A percentile compares a stretch with the other conserved stretches of the same genome.
Evolutionary conservation across 495 filamentous ascomycete species (phyloP).

Genomic region (Aspergillus baeticus): DNA sequence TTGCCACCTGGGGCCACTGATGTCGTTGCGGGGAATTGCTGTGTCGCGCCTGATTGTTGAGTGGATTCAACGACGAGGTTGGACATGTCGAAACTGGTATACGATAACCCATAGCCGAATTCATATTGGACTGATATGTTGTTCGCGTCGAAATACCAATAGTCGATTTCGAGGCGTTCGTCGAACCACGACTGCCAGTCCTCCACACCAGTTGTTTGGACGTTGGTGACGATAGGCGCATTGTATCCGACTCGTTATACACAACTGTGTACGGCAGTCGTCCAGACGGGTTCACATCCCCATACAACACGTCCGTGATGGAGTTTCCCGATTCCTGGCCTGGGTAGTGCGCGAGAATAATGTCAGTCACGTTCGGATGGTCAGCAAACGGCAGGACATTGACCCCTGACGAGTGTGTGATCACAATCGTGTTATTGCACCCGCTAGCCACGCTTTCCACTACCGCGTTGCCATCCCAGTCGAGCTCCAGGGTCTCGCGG

Average conservation of each 20-base stretch:
- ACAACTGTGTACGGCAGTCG: constrained; percentile 73
- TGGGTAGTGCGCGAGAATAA: constrained; percentile 57
- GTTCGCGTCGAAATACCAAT: neutral
- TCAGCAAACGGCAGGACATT: constrained; percentile 46
- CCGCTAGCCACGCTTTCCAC: constrained; percentile 54
- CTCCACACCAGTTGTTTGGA: too few relatives aligned
- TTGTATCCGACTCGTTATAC: constrained; percentile 62
- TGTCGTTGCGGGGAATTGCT: constrained; percentile 44
- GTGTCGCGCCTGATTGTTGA: constrained; percentile 51
- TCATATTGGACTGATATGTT: neutral
- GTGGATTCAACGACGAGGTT: neutral
- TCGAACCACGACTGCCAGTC: neutral
- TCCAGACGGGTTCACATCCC: constrained; percentile 56
- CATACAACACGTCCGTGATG: constrained; percentile 59
- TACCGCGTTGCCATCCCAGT: constrained; percentile 50
- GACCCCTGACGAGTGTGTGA: constrained; percentile 61
- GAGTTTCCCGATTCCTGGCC: constrained; percentile 61
- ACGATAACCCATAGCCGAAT: neutral
- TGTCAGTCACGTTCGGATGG: constrained; percentile 59
- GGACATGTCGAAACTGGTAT: neutral
- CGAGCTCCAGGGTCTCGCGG: constrained; percentile 46
- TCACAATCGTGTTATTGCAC: constrained; percentile 68
- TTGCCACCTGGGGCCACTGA: constrained; percentile 23
- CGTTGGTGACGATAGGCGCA: too few relatives aligned
- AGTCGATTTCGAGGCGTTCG: neutral